Base-by-base conservation (phyloP, 2,329 filamentous ascomycete species). In the Cladosporium velox region DNA sequence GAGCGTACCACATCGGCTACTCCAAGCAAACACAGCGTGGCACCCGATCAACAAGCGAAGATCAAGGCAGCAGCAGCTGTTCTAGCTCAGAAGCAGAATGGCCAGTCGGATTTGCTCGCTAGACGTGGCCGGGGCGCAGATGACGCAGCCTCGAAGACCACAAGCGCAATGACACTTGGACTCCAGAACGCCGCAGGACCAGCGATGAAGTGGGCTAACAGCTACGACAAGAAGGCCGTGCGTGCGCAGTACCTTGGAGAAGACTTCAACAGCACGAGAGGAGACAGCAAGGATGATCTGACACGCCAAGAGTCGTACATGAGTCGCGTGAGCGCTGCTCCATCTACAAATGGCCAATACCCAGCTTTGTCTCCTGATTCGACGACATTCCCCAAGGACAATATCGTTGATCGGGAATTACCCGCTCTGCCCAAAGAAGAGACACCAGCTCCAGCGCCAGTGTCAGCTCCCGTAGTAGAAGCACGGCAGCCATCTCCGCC, bases 161-260 rank as follows among this genome's bases (percentile, higher is more conserved):
- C 89, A 77, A 99, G 95, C 70, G 87, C 96, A 65, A 85, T 97
- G 74, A 97, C 93, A 3, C 82, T 98, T 57, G 93, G 97, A 75
- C 90, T 98, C 68, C 84, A 93, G 73, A 92, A 85, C 63, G 95
- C 97, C 77, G 94, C 93, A 21, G 95, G 91, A 10, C 91, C 93
- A 28, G 95, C 95, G 1, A 90, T 99, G 89, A 96, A 97, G 78
- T 99, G 95, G 95, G 92, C 94, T 35, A 94, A 85, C 78, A 93
- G 93, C 73, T 98, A 97, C 76, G 95, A 98, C 79, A 96, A 95
- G 79, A 89, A 95, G 73, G 84, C 90, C 8, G 90, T 96, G 68
- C 89, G 93, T 64, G 88, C 92, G 69, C 88, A 91, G n/a, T 98
- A 98, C 78, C 84, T 98, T 61, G 87, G 88, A 55, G 89, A 96